Percentiles rank a stretch among this genome's conserved stretches.
These are phyloP conservation scores for Lophiotrema nucula DNA, from an alignment of 495 filamentous ascomycete species.

Conservation along the genomic window DNA sequence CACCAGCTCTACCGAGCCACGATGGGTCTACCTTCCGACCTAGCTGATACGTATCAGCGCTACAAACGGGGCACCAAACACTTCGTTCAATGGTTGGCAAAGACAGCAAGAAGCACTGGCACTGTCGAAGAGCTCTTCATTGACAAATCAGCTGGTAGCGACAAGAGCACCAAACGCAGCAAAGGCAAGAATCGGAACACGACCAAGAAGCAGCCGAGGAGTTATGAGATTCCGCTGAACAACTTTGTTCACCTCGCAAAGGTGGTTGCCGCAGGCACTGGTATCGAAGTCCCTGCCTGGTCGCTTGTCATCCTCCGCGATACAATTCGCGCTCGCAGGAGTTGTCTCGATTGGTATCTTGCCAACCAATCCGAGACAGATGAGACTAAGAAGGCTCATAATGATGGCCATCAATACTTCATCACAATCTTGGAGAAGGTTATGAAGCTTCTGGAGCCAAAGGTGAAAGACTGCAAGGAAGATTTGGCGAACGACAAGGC, in stretches of 20 bases:
- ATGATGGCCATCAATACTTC: not conserved
- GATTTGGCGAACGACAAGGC: not conserved
- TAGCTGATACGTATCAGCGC: not conserved
- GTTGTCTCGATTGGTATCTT: not conserved
- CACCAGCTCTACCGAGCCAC: too few species aligned
- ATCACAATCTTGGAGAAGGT: not conserved
- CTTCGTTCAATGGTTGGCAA: not conserved
- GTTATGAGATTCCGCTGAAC: too few species aligned
- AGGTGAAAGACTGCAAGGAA: not conserved
- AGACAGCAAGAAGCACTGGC: not conserved
- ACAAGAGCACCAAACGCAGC: not conserved
- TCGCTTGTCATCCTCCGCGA: too few species aligned
- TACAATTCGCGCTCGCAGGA: not conserved
- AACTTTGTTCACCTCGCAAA: too few species aligned
- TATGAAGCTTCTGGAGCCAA: not conserved
- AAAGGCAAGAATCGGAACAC: not conserved
- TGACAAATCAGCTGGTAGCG: not conserved
- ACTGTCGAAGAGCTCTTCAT: not conserved
- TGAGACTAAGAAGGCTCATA: too few species aligned
- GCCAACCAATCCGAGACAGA: too few species aligned
- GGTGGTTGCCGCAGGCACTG: too few species aligned
- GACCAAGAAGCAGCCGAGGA: too few species aligned
- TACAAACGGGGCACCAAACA: not conserved
- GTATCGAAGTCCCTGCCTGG: too few species aligned
- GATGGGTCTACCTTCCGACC: too few species aligned